Evolutionary conservation across 352 stramenopile genomes (phyloP), one percentile per base, ranked within the genome.

Genomic region (Pythium guiyangense): DNA sequence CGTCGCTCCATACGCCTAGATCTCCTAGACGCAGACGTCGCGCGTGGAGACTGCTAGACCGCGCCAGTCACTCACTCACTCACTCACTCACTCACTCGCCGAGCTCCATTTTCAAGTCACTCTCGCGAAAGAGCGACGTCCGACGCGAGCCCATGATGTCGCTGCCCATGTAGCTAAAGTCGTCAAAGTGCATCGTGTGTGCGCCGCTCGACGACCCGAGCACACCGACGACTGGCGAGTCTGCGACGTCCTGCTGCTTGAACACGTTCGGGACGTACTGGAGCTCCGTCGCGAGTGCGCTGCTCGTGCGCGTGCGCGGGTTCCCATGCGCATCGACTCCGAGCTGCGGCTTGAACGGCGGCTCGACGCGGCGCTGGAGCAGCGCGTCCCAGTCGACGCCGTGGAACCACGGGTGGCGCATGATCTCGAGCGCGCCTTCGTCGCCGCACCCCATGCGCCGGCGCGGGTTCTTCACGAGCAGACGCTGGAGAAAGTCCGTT

Each of bases 141-240:
- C 77, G 79, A n/a, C 84, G 75, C 27, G 81, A 92, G 31, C 84
- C 84, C 63, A 90, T 88, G 52, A 94, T 84, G 50, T 92, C 84
- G 60, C 84, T 94, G 54, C 82, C 84, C 83, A 92, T 92, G 66
- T 92, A 94, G 49, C 78, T 91, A 58, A 92, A 94, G 62, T 92
- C 80, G 34, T 94, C 84, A 45, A 94, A 94, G 63, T 92, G 82
- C 82, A 91, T 91, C 37, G 83, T 79, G 63, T 84, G 69, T 49
- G 60, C 70, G 27, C 81, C 70, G n/a, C 62, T 73, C 18, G 69
- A 74, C 22, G 76, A 87, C 29, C 78, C 77, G 20, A 87, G 63
- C 15, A 73, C 69, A 49, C 76, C 69, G 31, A 88, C 68, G 25
- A 87, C 77, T 25, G 84, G 84, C 31, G 81, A 92, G 69, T 94